phyloP scores from a whole-genome alignment of 2,329 filamentous ascomycete species.

The Epichloe hybrida region DNA sequence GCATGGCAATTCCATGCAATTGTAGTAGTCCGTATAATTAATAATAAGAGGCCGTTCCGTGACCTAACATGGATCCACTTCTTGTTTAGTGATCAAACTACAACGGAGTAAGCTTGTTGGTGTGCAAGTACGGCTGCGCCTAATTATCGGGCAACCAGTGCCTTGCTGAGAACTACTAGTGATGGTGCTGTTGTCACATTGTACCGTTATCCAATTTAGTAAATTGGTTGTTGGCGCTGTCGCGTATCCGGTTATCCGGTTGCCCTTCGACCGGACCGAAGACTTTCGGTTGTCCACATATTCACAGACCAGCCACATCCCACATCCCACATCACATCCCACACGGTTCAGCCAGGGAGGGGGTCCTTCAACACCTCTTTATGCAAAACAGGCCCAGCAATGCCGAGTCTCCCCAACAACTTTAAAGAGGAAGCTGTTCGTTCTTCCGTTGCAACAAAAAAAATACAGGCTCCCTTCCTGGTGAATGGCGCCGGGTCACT shows the following conservation, averaged over 20 bases:
- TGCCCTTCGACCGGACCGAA: conserved; percentile 3
- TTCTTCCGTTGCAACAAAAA: background rate
- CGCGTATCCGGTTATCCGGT: background rate
- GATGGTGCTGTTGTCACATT: too few species aligned
- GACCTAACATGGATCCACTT: background rate
- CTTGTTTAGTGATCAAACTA: background rate
- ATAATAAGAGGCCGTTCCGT: too few species aligned
- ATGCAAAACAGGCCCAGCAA: background rate
- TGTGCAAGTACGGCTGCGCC: background rate
- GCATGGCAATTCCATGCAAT: background rate
- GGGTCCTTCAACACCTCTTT: background rate
- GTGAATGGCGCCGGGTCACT: background rate
- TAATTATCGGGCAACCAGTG: too few species aligned
- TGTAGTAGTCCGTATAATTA: background rate
- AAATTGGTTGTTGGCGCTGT: background rate
- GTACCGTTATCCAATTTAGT: background rate
- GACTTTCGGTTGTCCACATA: conserved; percentile 6
- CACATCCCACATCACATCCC: background rate
- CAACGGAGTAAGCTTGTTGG: too few species aligned
- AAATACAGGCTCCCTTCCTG: too few species aligned
- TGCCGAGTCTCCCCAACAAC: background rate
- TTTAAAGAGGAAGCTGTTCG: background rate
- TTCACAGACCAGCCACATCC: background rate
- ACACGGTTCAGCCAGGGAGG: background rate
- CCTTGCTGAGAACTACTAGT: too few species aligned